Base-by-base conservation (phyloP, 31 red algal genomes). In the Asparagopsis taxiformis region DNA sequence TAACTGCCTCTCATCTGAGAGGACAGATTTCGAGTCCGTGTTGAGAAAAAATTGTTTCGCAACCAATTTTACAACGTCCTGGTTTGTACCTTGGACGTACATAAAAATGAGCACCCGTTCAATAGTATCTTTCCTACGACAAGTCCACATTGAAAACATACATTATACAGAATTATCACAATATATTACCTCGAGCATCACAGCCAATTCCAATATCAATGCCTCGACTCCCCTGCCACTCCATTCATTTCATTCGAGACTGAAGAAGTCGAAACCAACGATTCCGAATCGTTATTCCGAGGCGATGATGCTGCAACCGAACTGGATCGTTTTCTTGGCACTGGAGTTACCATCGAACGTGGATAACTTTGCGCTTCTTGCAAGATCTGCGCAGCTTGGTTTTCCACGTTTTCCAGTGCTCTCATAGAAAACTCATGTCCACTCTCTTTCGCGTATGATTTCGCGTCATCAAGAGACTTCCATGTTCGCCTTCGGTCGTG, bases 351-450 rank as follows among this genome's bases (percentile, higher is more conserved):
- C n/a, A n/a, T n/a, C n/a, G n/a, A n/a, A n/a, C n/a, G n/a, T n/a
- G n/a, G n/a, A n/a, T n/a, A n/a, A n/a, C n/a, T n/a, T n/a, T 6
- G 41, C 6, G 13, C 41, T 13, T 9, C 6, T 9, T 13, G 8
- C 41, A 46, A 13, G 41, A 46, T 13, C 41, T 6, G 8, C 41
- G 41, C 41, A 9, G 41, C 41, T 46, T 46, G 41, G 41, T 13
- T 25, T 28, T 30, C 31, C 58, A 26, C 58, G 5, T 36, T 8
- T 55, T 72, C 68, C 48, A 72, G 20, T 24, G 68, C 68, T 22
- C 49, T 21, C 24, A 55, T 19, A 19, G 68, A 72, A 31, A 72
- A 72, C 26, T 51, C 68, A 31, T 72, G 68, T 19, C 8, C n/a
- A 4, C 49, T 35, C 51, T 72, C 33, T 30, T 72, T 72, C 24